Evolutionary conservation across 1,284 basidiomycete genomes (phyloP).

Genomic region (Tylopilus sp.): DNA sequence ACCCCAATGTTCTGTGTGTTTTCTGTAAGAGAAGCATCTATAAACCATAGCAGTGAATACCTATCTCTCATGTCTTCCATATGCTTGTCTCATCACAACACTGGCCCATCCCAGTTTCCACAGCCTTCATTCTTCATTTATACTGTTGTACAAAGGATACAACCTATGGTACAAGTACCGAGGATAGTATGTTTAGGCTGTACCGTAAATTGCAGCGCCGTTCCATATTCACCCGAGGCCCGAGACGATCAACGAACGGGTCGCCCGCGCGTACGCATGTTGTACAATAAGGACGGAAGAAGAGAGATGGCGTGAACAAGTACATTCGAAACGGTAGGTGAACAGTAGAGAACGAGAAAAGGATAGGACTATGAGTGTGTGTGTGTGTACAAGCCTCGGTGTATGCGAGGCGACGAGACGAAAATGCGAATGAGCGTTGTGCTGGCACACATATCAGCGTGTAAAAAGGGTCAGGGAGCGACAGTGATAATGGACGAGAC

Average conservation of each 20-base stretch:
- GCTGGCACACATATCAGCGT: not conserved
- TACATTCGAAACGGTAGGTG: not conserved
- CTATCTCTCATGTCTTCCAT: too few species aligned
- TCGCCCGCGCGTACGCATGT: not conserved
- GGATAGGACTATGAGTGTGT: not conserved
- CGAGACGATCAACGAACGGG: constrained; percentile 14
- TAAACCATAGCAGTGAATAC: too few species aligned
- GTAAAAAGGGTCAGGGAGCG: constrained; percentile 1
- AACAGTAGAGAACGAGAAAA: constrained; percentile 4
- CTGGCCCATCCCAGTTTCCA: not conserved
- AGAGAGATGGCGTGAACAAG: not conserved
- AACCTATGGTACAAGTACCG: constrained; percentile 22
- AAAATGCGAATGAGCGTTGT: constrained; percentile 11
- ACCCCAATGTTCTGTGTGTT: not conserved
- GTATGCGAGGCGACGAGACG: not conserved
- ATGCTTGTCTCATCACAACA: not conserved
- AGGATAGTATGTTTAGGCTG: constrained; percentile 2
- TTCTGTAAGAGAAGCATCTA: not conserved
- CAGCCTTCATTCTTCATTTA: constrained; percentile 17
- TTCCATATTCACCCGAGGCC: constrained; percentile 3
- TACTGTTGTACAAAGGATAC: constrained; percentile 24
- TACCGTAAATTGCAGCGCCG: constrained; percentile 19
- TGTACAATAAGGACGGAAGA: constrained; percentile 22
- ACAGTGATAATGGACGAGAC: not conserved
- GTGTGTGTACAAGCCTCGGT: constrained; percentile 9